A percentile compares a stretch with the other conserved stretches of the same genome.
Conservation (phyloP, 1,139 yeast genomes). For the Geotrichum fermentans region DNA sequence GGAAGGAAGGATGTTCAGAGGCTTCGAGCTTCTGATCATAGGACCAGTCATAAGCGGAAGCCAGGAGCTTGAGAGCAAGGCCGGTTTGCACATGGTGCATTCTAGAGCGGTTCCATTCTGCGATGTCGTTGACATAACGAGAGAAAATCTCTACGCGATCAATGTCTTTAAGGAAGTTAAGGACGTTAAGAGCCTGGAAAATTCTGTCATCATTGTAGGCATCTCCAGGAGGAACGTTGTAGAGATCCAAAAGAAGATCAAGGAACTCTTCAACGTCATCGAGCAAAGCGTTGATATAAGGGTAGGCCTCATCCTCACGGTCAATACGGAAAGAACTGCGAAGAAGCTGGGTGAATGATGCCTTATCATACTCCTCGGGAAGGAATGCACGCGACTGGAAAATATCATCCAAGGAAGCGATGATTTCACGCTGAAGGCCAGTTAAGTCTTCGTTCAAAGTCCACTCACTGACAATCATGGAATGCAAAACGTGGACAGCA, state of each 20-base stretch:
- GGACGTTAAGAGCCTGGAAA: constrained; percentile 70
- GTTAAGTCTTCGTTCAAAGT: constrained; percentile 54
- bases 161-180: constrained; percentile 72
- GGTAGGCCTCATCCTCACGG: constrained; percentile 62
- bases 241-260: constrained; percentile 60
- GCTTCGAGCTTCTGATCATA: constrained; percentile 54
- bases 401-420: constrained; percentile 56
- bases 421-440: constrained; percentile 55
- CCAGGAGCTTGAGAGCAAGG: constrained; percentile 68
- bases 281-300: constrained; percentile 49
- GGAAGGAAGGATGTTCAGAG: constrained; percentile 63
- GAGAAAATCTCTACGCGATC: constrained; percentile 77
- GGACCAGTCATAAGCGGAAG: constrained; percentile 75
- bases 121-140: constrained; percentile 70
- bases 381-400: constrained; percentile 51
- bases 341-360: constrained; percentile 49
- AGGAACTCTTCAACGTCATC: constrained; percentile 60
- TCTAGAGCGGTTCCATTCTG: constrained; percentile 57
- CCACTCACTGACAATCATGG: constrained; percentile 64
- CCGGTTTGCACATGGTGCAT: constrained; percentile 78
- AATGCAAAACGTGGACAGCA: constrained; percentile 68
- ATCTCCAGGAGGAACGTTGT: constrained; percentile 71
- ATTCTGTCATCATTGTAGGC: constrained; percentile 87
- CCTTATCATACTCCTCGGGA: constrained; percentile 55
- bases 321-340: constrained; percentile 53